Evolutionary conservation across 2,329 filamentous ascomycete genomes (phyloP).

Genomic region (Pyrenochaeta sp.): DNA sequence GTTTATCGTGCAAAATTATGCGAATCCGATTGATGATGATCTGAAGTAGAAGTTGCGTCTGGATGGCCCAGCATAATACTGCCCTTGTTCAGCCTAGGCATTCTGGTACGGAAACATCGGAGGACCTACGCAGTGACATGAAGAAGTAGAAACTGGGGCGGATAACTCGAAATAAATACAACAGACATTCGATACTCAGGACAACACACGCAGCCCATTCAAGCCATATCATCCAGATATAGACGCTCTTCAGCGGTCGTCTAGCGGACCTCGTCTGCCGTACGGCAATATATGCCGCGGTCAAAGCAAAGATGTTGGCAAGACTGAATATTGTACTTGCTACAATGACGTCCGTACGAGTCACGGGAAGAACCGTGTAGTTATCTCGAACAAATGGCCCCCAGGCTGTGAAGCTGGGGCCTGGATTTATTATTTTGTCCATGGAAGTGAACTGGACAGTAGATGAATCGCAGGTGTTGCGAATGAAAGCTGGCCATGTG

Average conservation of each 20-base stretch:
- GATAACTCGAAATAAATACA: slow-evolving; percentile 41
- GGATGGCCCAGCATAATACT: slow-evolving; percentile 37
- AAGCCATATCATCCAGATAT: slow-evolving; percentile 59
- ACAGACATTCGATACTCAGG: slow-evolving; percentile 50
- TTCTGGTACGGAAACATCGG: too few species aligned
- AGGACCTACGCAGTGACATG: slow-evolving; percentile 29
- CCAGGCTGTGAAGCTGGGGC: slow-evolving; percentile 29
- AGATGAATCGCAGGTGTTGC: background rate
- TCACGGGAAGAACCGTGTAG: slow-evolving; percentile 28
- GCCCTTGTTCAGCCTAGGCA: slow-evolving; percentile 7
- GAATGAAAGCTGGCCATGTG: background rate
- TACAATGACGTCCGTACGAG: slow-evolving; percentile 23
- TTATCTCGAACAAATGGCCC: slow-evolving; percentile 35
- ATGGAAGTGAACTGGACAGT: slow-evolving; percentile 2
- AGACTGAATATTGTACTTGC: slow-evolving; percentile 29
- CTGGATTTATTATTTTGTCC: slow-evolving; percentile 19
- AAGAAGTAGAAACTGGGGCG: slow-evolving; percentile 45
- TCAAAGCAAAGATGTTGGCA: slow-evolving; percentile 26
- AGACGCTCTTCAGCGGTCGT: slow-evolving; percentile 42
- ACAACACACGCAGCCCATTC: slow-evolving; percentile 55
- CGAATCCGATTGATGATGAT: slow-evolving; percentile 42
- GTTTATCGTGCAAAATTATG: slow-evolving; percentile 29
- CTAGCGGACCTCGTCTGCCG: slow-evolving; percentile 32
- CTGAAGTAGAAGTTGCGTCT: slow-evolving; percentile 40
- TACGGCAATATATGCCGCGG: slow-evolving; percentile 41